Base-by-base conservation (phyloP, 78 protist species). In the Dictyostelium intermedium region DNA sequence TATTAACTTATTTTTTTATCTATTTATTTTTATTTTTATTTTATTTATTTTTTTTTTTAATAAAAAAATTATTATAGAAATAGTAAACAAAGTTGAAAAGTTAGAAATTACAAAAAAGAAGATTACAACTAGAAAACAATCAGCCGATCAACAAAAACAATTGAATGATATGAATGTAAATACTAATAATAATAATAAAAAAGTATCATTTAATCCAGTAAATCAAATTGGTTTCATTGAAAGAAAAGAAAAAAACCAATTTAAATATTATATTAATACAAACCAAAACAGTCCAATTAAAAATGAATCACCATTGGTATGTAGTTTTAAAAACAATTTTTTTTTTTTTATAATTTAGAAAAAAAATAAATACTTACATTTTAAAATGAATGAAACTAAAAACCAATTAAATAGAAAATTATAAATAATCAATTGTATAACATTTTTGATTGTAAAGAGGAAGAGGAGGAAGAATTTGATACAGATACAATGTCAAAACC, bases 401-500 rank as follows among this genome's bases (percentile, higher is more conserved):
- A n/a, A n/a, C n/a, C n/a, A n/a, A n/a, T n/a, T n/a, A 45, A 41
- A 25, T 72, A 72, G 79, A 72, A 72, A 30, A 84, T 27, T 37
- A 34, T 27, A 73, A 50, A 76, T 20, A 85, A 73, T 35, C 63
- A 50, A 76, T 11, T 47, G n/a, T 80, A 47, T 27, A 80, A 30
- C 32, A 66, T 53, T 13, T 53, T 87, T 30, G 85, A 78, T 30
- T 56, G 61, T 30, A 41, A 50, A 10, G 73, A 41, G 9, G 85
- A 82, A 11, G 60, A 53, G 5, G 69, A 78, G 35, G 80, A 63
- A 39, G 82, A 47, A 27, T 87, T 78, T 63, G 93, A 87, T 50
- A 87, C 93, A 3, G 80, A 87, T 3, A 79, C 84, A 53, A 87
- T 87, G 93, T 18, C 50, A 32, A 79, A 18, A 23, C 53, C 30